Conservation (phyloP, 768 basidiomycete genomes). For the Kwoniella bestiolae region DNA sequence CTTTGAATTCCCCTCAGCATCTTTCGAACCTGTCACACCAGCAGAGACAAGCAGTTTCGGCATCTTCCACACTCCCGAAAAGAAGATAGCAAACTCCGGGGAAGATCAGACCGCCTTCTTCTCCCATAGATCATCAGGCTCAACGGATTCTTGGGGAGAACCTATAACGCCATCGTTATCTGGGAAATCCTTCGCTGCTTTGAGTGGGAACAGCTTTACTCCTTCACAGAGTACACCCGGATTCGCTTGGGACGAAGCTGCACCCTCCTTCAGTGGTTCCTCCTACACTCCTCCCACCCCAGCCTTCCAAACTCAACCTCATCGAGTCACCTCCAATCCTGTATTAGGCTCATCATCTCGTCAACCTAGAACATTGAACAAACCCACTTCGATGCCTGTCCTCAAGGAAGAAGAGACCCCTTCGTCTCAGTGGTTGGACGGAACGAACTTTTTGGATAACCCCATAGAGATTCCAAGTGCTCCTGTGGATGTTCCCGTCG, state of each 20-base stretch:
- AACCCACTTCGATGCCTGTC: conserved; percentile 45
- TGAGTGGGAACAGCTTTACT: conserved; percentile 19
- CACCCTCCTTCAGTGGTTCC: conserved; percentile 31
- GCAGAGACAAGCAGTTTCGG: conserved; percentile 23
- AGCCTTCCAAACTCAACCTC: conserved; percentile 18
- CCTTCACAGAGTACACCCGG: not conserved
- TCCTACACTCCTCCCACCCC: conserved; percentile 38
- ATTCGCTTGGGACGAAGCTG: conserved; percentile 44
- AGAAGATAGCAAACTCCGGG: conserved; percentile 19
- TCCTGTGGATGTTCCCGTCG: not conserved
- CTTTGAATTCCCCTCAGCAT: conserved; percentile 32
- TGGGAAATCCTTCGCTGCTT: conserved; percentile 27
- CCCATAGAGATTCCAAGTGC: conserved; percentile 2
- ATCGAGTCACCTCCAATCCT: conserved; percentile 48
- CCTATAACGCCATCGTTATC: conserved; percentile 40
- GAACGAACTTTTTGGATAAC: conserved; percentile 18
- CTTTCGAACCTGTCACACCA: conserved; percentile 30
- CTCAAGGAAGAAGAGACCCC: conserved; percentile 44
- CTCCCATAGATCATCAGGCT: conserved; percentile 21
- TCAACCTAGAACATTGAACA: conserved; percentile 31
- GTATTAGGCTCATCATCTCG: conserved; percentile 29
- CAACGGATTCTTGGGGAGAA: conserved; percentile 36
- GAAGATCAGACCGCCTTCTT: conserved; percentile 5
- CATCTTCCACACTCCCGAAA: conserved; percentile 39
- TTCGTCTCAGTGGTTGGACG: conserved; percentile 33